A percentile compares a stretch with the other conserved stretches of the same genome.
phyloP scores from a whole-genome alignment of 2,329 filamentous ascomycete species.

The Exophiala spinifera region DNA sequence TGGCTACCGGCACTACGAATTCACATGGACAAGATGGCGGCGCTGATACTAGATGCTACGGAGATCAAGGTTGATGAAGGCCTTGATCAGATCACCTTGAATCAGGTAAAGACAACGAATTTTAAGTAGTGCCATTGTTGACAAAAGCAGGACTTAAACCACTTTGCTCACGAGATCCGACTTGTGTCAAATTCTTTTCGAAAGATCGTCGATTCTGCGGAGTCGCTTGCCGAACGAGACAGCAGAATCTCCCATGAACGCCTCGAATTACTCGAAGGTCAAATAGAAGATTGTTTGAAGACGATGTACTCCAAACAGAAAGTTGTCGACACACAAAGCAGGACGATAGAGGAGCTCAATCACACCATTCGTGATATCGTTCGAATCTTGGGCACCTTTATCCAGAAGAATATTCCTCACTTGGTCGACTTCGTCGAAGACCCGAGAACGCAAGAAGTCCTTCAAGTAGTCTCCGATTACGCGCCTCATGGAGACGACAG shows the following conservation, averaged over 20 bases:
- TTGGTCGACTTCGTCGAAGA: constrained; percentile 11
- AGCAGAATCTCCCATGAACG: constrained; percentile 9
- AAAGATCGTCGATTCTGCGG: constrained; percentile 20
- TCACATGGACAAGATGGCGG: constrained; percentile 16
- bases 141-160: constrained; percentile 16
- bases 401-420: constrained; percentile 13
- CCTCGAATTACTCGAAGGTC: constrained; percentile 17
- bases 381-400: constrained; percentile 21
- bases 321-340: constrained; percentile 13
- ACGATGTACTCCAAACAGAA: constrained; percentile 16
- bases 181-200: constrained; percentile 17
- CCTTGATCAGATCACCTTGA: constrained; percentile 12
- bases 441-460: constrained; percentile 18
- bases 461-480: constrained; percentile 23
- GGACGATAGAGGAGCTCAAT: constrained; percentile 14
- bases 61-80: constrained; percentile 14
- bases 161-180: constrained; percentile 13
- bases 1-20: constrained; percentile 23
- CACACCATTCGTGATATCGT: constrained; percentile 19
- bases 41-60: constrained; percentile 15
- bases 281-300: constrained; percentile 9
- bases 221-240: constrained; percentile 23
- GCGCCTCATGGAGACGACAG: background rate
- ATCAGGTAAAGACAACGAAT: background rate
- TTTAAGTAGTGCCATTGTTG: background rate